Base-by-base conservation (phyloP, 371 early-diverging fungal species). In the Capniomyces stellatus region DNA sequence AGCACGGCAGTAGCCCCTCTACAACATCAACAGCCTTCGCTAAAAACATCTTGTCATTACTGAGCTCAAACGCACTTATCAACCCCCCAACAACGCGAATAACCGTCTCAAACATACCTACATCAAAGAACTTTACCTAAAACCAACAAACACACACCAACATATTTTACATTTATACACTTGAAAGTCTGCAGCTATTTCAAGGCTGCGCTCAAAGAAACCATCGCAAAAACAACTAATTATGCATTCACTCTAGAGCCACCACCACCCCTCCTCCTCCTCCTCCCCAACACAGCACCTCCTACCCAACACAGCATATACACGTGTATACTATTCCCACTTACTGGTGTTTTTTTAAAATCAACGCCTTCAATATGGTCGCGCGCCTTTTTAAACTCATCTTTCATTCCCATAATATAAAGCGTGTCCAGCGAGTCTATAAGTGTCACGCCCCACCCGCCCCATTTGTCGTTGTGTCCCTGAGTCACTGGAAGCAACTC, bases 31-130 rank as follows among this genome's bases (percentile, higher is more conserved):
- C 64, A 0, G 93, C 92, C 60, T 81, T 82, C 21, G 71, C 62
- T 46, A 92, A 61, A 46, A 84, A 78, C 55, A 60, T 49, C 10
- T 77, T 68, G 21, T 75, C 75, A 0, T 81, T 75, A 25, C 88
- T 69, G 53, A 89, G 75, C 58, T 90, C 83, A 22, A 68, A 67
- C 0, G 88, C 85, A 28, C 83, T 78, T 24, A 93, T 60, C 18
- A 93, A 63, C 4, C 91, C 92, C 13, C 97, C 97, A 12, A 96
- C 66, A 0, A 90, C 77, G 0, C 97, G 81, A 51, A 96, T 96
- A 0, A 83, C 89, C 15, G 87, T 87, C 68, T 96, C 97, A 67
- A 96, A 96, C 23, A 92, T 72, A 54, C 35, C n/a, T n/a, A n/a
- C n/a, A n/a, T n/a, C n/a, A n/a, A n/a, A n/a, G n/a, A n/a, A n/a